Evolutionary conservation across 2,329 filamentous ascomycete species (phyloP), one percentile per base, ranked within the genome.

Genomic region (Fusarium sororula): DNA sequence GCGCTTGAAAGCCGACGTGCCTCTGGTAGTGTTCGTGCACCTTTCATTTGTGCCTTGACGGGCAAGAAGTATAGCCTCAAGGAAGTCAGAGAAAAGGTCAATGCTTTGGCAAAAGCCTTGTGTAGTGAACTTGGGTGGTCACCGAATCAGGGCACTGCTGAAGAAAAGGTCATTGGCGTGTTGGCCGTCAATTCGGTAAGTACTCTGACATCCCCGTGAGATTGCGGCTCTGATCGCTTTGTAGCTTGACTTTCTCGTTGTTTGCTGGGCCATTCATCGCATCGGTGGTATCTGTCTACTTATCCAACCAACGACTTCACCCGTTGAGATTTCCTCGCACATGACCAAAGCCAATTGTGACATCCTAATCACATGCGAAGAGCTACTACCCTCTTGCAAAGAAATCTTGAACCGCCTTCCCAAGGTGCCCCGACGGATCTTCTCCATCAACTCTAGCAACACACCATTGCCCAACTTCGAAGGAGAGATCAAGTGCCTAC

Each of bases 221-320:
- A 35, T 35, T 0, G 32, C 14, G 0, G 14, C 32, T 8, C 32
- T 35, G 10, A 37, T 11, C 6, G 8, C 12, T 17, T 5, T 11
- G 0, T 15, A 61, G 58, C 37, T 61, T 24, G 38, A 61, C 14
- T 55, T 55, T 17, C 30, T 61, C 2, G 12, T 54, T 4, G 30
- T 42, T 12, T 54, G 58, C 15, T 61, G 58, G 58, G 58, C 58
- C 1, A 44, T 54, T 5, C 58, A 61, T 61, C 58, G 48, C 20
- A 35, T 61, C 1, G 37, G 58, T 8, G 58, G 37, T 0, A 61
- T 39, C 2, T 11, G 28, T 7, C 24, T 61, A 2, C 58, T 61
- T 5, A 5, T 61, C 1, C 58, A 61, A 1, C 47, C 58, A 13
- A 61, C 47, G 0, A 61, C 58, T 15, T 54, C 48, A 3, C 37